Conservation (phyloP, 2,329 filamentous ascomycete species). For the Arthroderma uncinatum region DNA sequence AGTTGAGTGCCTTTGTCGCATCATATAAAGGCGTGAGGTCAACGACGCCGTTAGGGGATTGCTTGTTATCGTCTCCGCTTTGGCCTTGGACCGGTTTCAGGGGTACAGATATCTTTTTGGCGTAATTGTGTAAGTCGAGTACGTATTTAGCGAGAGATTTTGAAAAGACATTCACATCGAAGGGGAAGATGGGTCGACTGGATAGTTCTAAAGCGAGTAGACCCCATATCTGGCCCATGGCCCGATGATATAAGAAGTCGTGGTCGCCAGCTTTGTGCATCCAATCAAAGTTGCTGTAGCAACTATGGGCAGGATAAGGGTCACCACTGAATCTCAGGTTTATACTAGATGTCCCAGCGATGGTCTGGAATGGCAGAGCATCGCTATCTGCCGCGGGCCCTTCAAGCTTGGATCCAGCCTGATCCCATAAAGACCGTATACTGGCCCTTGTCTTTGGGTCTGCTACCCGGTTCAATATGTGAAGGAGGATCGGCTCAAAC, state of each 20-base stretch:
- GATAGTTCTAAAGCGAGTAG: slow-evolving; percentile 76
- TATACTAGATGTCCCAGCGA: slow-evolving; percentile 77
- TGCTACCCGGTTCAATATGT: slow-evolving; percentile 60
- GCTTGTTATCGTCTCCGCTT: slow-evolving; percentile 5
- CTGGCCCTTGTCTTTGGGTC: slow-evolving; percentile 64
- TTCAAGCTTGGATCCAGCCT: slow-evolving; percentile 47
- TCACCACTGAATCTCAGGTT: slow-evolving; percentile 68
- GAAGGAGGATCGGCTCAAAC: slow-evolving; percentile 59
- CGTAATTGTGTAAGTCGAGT: slow-evolving; percentile 55
- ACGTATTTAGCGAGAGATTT: slow-evolving; percentile 53
- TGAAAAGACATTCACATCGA: slow-evolving; percentile 67
- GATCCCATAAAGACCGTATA: slow-evolving; percentile 66
- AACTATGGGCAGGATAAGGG: slow-evolving; percentile 62
- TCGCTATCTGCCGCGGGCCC: slow-evolving; percentile 66
- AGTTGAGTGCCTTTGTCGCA: slow-evolving; percentile 51
- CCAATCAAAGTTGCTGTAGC: slow-evolving; percentile 84
- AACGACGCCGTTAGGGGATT: slow-evolving; percentile 27
- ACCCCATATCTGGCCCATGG: slow-evolving; percentile 67
- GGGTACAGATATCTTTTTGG: slow-evolving; percentile 41
- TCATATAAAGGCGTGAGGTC: slow-evolving; percentile 50
- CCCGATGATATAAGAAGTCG: slow-evolving; percentile 65
- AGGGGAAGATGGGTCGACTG: slow-evolving; percentile 69
- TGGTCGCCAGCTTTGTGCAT: slow-evolving; percentile 72
- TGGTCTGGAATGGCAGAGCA: slow-evolving; percentile 80
- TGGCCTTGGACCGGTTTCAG: slow-evolving; percentile 16